A percentile compares a stretch with the other conserved stretches of the same genome.
Evolutionary conservation across 495 filamentous ascomycete genomes (phyloP).

Genomic region (Symbiotaphrina buchneri): DNA sequence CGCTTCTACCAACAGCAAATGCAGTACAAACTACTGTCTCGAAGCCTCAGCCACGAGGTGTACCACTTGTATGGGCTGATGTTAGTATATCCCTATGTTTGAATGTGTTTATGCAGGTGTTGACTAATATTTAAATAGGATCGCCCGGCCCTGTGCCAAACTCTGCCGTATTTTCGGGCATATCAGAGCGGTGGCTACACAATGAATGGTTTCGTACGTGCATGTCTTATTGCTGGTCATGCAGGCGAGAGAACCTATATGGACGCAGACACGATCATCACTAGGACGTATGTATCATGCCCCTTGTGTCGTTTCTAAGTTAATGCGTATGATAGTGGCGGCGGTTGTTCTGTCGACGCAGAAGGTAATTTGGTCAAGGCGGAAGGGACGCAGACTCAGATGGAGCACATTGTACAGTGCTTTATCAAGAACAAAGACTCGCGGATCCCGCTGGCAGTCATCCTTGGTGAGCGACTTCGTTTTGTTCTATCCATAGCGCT

Average conservation of each 20-base stretch:
- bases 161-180: conserved; percentile 38
- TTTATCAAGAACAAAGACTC: conserved; percentile 3
- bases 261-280: conserved; percentile 41
- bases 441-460: conserved; percentile 4
- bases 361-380: conserved; percentile 19
- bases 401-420: conserved; percentile 3
- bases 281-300: conserved; percentile 28
- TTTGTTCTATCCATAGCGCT: conserved; percentile 22
- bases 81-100: conserved; percentile 8
- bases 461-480: conserved; percentile 2
- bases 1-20: too few relatives aligned
- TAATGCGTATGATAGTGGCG: conserved; percentile 8
- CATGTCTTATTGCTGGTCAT: conserved; percentile 39
- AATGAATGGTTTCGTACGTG: conserved; percentile 20
- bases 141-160: conserved; percentile 41
- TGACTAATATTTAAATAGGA: conserved; percentile 9
- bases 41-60: conserved; percentile 16
- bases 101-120: too few relatives aligned
- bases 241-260: conserved; percentile 31
- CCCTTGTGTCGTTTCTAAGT: not conserved
- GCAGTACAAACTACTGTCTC: too few relatives aligned
- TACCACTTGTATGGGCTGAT: conserved; percentile 34
- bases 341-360: not conserved
- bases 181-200: conserved; percentile 39
- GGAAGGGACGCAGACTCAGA: conserved; percentile 1